A percentile compares a stretch with the other conserved stretches of the same genome.
phyloP scores from a whole-genome alignment of 768 basidiomycete species.

The Boletus rubropictus region DNA sequence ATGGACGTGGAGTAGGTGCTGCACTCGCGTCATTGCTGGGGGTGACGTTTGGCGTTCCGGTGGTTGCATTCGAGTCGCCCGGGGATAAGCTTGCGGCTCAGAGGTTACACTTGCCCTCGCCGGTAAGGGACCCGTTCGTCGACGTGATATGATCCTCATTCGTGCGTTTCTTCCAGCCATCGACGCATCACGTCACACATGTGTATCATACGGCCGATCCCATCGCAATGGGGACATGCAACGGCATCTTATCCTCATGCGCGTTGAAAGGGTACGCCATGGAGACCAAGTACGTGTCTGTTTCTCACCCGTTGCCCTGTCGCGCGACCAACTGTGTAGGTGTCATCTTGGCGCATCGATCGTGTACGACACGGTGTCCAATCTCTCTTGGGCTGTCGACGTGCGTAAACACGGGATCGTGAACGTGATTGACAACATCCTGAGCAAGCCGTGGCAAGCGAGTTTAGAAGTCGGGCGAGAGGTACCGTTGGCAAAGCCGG shows the following conservation, averaged over 20 bases:
- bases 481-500: slow-evolving; percentile 48
- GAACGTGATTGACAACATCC: slow-evolving; percentile 67
- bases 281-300: slow-evolving; percentile 54
- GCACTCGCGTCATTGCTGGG: slow-evolving; percentile 80
- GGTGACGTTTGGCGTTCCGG: slow-evolving; percentile 83
- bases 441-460: slow-evolving; percentile 66
- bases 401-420: slow-evolving; percentile 77
- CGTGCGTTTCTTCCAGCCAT: slow-evolving; percentile 43
- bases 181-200: slow-evolving; percentile 77
- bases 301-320: not conserved
- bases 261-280: slow-evolving; percentile 85
- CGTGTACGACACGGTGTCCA: slow-evolving; percentile 86
- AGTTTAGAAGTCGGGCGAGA: slow-evolving; percentile 56
- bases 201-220: slow-evolving; percentile 95
- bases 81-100: slow-evolving; percentile 77
- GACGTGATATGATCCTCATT: not conserved
- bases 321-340: slow-evolving; percentile 28
- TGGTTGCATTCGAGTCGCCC: slow-evolving; percentile 84
- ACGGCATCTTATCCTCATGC: slow-evolving; percentile 74
- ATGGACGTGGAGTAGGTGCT: slow-evolving; percentile 32
- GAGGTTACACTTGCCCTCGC: slow-evolving; percentile 80
- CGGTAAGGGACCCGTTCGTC: slow-evolving; percentile 42
- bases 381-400: slow-evolving; percentile 80
- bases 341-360: slow-evolving; percentile 87
- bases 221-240: slow-evolving; percentile 86